Base-by-base conservation (phyloP, 169 alveolate species). In the Plasmodium fragile region DNA sequence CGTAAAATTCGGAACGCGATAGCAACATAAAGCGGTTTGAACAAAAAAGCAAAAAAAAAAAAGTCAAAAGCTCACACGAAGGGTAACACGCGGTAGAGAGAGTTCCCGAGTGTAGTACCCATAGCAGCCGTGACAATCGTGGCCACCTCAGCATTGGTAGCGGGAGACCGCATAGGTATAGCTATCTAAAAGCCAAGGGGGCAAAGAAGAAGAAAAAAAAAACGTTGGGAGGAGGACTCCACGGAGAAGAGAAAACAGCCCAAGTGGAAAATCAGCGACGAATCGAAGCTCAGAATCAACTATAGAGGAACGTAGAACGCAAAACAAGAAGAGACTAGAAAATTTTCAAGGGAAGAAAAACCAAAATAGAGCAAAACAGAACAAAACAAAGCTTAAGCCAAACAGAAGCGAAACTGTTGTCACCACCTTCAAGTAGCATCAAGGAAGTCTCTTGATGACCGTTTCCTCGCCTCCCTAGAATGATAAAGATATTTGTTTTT, bases 401-500 rank as follows among this genome's bases (percentile, higher is more conserved):
- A 65, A n/a, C 41, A 25, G 75, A 65, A 18, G 75, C 36, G 13
- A 65, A 65, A n/a, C 59, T 49, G 16, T 49, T 49, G 16, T 49
- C 59, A 16, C 59, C 22, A 49, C 59, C 22, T 49, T 16, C 59
- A 49, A 49, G 39, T 39, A 65, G 18, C 36, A 65, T 18, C 36
- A 65, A 36, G 75, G 36, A 65, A 65, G 30, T 65, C 16, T 25
- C 41, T 22, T 28, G 39, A 65, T 25, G 41, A 65, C 69, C 36
- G 59, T 52, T 82, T 36, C 53, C 39, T 65, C 73, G 71, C 52
- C 22, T 52, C 70, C 70, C 28, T 70, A 85, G 78, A 55, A 85
- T 85, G 93, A 85, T 49, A 73, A 85, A 28, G 69, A 73, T 75
- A 73, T 22, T 69, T 18, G n/a, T 73, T 36, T 73, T 72, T 85